These are phyloP conservation scores for Leishmania lainsoni DNA, from an alignment of 208 protist genomes.

Conservation along the genomic window DNA sequence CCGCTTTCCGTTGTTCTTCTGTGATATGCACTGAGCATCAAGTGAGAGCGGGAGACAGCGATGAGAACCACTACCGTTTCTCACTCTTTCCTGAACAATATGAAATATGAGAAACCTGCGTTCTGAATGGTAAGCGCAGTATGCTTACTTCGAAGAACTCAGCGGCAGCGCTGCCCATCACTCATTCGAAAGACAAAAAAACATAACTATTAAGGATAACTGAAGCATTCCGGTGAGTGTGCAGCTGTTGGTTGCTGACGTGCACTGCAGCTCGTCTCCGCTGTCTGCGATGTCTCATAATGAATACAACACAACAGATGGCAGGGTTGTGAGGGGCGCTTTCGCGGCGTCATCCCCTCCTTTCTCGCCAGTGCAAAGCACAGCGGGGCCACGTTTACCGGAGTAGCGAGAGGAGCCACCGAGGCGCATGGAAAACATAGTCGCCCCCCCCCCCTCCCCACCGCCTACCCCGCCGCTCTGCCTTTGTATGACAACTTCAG, in stretches of 20 bases:
- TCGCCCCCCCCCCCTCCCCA: too few relatives aligned
- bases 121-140: neutral
- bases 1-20: neutral
- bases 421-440: too few relatives aligned
- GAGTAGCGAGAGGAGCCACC: neutral
- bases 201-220: neutral
- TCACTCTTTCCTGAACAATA: neutral
- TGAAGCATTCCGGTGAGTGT: neutral
- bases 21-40: neutral
- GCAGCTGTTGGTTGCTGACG: neutral
- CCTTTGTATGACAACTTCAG: neutral
- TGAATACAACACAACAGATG: neutral
- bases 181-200: neutral
- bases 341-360: neutral
- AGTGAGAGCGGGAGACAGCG: neutral
- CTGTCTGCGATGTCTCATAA: neutral
- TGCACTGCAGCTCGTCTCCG: neutral
- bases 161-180: neutral
- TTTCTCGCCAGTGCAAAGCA: neutral
- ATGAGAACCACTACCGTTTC: neutral
- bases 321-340: neutral
- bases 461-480: too few relatives aligned
- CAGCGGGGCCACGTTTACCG: neutral
- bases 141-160: neutral
- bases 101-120: neutral